Evolutionary conservation across 352 stramenopile genomes (phyloP).

Genomic region (Lagenidium sp.): DNA sequence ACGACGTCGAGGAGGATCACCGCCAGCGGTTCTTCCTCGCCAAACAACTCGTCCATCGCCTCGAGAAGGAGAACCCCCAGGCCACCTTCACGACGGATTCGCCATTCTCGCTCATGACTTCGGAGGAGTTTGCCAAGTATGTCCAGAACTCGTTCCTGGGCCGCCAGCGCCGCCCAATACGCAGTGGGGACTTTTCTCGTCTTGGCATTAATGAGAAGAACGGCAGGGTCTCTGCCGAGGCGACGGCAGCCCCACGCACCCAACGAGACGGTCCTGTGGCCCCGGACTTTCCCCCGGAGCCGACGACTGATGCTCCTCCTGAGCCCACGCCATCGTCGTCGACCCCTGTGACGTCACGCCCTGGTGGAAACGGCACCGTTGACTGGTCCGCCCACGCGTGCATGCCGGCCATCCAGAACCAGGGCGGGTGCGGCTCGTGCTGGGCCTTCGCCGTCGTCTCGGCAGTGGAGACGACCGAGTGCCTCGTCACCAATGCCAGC

Average conservation of each 20-base stretch:
- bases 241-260: neutral
- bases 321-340: neutral
- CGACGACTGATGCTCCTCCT: neutral
- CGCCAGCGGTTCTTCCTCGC: neutral
- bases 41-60: neutral
- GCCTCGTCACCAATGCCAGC: neutral
- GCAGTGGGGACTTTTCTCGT: neutral
- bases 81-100: neutral
- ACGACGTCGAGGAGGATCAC: neutral
- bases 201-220: neutral
- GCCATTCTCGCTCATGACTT: neutral
- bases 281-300: neutral
- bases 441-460: neutral
- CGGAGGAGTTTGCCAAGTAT: neutral
- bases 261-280: neutral
- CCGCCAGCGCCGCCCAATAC: neutral
- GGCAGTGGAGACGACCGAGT: neutral
- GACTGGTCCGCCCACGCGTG: neutral
- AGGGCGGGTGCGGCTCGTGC: neutral
- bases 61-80: neutral
- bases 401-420: neutral
- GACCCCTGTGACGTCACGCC: neutral
- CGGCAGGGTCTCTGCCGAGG: neutral
- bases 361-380: neutral
- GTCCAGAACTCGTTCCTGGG: neutral